Evolutionary conservation across 768 basidiomycete genomes (phyloP).

Genomic region (Goffeauzyma gilvescens): DNA sequence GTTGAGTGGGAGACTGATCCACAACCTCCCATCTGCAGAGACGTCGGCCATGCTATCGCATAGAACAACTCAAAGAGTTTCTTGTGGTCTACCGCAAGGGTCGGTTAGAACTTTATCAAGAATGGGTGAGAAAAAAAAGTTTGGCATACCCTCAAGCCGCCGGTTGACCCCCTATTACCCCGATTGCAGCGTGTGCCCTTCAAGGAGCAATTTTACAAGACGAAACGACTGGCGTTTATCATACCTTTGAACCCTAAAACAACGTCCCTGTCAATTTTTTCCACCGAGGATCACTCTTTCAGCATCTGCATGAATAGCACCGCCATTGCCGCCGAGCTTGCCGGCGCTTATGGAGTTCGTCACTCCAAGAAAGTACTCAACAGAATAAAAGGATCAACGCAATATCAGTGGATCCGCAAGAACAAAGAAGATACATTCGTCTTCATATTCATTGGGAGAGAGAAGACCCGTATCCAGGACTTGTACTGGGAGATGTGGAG

Average conservation of each 20-base stretch:
- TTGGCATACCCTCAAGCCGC: background rate
- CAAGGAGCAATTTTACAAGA: slow-evolving; percentile 48
- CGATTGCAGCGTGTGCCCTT: slow-evolving; percentile 37
- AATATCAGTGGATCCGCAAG: slow-evolving; percentile 37
- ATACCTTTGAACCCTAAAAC: slow-evolving; percentile 48
- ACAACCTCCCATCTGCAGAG: too few relatives aligned
- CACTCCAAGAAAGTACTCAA: background rate
- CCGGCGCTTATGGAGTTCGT: background rate
- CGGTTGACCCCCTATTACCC: background rate
- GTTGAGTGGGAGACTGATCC: too few relatives aligned
- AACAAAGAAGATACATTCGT: slow-evolving; percentile 53
- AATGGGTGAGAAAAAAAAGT: slow-evolving; percentile 53
- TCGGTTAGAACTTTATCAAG: slow-evolving; percentile 62
- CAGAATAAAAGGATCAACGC: slow-evolving; percentile 22
- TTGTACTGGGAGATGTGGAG: slow-evolving; percentile 84
- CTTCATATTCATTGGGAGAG: slow-evolving; percentile 67
- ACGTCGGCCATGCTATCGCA: slow-evolving; percentile 17
- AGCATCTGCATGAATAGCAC: slow-evolving; percentile 37
- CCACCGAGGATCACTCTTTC: slow-evolving; percentile 67
- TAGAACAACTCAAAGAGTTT: slow-evolving; percentile 59
- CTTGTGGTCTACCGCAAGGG: slow-evolving; percentile 67
- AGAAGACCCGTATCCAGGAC: slow-evolving; percentile 57
- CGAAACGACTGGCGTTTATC: slow-evolving; percentile 59
- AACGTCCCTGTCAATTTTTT: slow-evolving; percentile 67
- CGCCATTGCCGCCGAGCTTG: slow-evolving; percentile 1